A percentile compares a stretch with the other conserved stretches of the same genome.
phyloP scores from a whole-genome alignment of 2,329 filamentous ascomycete genomes.

The Claviceps sp. region DNA sequence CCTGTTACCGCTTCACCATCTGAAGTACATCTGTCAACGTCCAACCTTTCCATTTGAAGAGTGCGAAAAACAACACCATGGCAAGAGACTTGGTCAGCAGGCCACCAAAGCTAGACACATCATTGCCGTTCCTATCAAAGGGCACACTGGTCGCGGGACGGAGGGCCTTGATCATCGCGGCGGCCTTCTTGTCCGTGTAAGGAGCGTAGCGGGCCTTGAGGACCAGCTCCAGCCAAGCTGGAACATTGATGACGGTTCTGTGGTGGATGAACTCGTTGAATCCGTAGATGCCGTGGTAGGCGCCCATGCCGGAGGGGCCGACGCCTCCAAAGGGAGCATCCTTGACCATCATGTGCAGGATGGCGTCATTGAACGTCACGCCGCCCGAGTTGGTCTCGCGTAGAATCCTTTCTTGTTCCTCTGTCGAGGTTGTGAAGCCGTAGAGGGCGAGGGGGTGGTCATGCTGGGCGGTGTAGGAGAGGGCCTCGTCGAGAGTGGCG shows the following conservation, averaged over 20 bases:
- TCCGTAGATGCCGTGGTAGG: constrained; percentile 29
- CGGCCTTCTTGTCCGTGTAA: constrained; percentile 9
- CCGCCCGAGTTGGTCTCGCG: constrained; percentile 25
- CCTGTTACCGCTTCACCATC: background rate
- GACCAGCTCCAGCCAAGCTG: constrained; percentile 8
- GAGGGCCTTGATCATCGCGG: constrained; percentile 3
- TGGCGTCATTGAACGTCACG: constrained; percentile 30
- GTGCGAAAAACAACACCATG: constrained; percentile 1
- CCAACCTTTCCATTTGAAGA: constrained; percentile 6
- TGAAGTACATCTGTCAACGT: constrained; percentile 1
- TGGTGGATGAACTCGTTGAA: constrained; percentile 22
- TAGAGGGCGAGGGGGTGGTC: constrained; percentile 27
- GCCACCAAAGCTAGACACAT: background rate
- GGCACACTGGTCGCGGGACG: constrained; percentile 4
- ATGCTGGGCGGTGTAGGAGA: constrained; percentile 15
- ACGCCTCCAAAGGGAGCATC: constrained; percentile 32
- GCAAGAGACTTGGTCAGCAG: constrained; percentile 5
- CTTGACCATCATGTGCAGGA: constrained; percentile 23
- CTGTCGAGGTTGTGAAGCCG: constrained; percentile 22
- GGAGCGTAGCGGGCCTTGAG: constrained; percentile 11
- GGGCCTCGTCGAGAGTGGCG: constrained; percentile 16
- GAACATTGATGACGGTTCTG: constrained; percentile 10
- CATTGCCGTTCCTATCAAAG: constrained; percentile 6
- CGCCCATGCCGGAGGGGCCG: constrained; percentile 28
- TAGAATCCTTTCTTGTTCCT: constrained; percentile 20